phyloP scores from a whole-genome alignment of 768 basidiomycete genomes.

The Rossbeevera mucosa region DNA sequence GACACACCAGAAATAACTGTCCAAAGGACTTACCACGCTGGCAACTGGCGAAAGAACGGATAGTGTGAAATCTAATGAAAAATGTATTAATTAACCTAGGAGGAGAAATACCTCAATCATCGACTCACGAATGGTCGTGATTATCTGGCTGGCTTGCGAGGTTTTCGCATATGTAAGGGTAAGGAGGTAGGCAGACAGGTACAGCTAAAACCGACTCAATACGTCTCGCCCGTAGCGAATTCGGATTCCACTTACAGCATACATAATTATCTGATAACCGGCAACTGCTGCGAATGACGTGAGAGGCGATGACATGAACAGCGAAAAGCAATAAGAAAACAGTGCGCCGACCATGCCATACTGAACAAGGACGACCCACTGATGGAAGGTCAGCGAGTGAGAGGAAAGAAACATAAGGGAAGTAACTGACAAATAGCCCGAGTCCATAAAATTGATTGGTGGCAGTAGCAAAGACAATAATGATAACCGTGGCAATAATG shows the following conservation, averaged over 20 bases:
- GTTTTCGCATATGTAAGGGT: slow-evolving; percentile 69
- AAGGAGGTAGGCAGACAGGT: slow-evolving; percentile 63
- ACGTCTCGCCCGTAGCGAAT: neutral
- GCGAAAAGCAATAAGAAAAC: slow-evolving; percentile 62
- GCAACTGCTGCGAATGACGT: slow-evolving; percentile 71
- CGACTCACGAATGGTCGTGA: slow-evolving; percentile 54
- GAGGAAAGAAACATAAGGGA: neutral
- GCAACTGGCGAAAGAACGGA: slow-evolving; percentile 67
- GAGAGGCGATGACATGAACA: slow-evolving; percentile 59
- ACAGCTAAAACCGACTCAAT: slow-evolving; percentile 40
- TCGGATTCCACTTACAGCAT: slow-evolving; percentile 46
- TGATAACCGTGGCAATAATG: slow-evolving; percentile 58
- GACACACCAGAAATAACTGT: neutral
- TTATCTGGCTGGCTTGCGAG: slow-evolving; percentile 46
- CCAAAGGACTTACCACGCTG: slow-evolving; percentile 48
- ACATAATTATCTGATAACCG: slow-evolving; percentile 70
- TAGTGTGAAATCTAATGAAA: slow-evolving; percentile 52
- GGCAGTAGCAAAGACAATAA: slow-evolving; percentile 53
- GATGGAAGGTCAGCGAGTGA: neutral
- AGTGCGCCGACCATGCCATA: slow-evolving; percentile 67
- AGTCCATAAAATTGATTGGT: slow-evolving; percentile 65
- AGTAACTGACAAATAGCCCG: slow-evolving; percentile 53
- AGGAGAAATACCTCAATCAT: neutral
- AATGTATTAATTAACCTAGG: neutral
- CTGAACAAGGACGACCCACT: slow-evolving; percentile 71